Conservation (phyloP, 2,329 filamentous ascomycete genomes). For the Ophiosphaerella herpotricha region DNA sequence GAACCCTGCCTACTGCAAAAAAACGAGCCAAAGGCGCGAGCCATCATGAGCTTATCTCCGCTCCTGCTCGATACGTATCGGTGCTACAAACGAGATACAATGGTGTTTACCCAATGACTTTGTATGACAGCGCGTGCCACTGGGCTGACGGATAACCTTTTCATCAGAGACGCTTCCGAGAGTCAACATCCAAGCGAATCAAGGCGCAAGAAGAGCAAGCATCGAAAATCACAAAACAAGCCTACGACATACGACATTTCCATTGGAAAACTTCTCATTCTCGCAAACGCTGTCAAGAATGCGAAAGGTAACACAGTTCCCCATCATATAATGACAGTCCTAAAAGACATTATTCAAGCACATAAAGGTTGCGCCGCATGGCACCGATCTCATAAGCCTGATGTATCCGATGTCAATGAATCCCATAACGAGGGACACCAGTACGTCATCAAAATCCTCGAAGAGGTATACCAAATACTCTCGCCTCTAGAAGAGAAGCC, state of each 20-base stretch:
- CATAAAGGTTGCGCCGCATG: slow-evolving; percentile 6
- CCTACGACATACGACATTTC: neutral
- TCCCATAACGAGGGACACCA: slow-evolving; percentile 1
- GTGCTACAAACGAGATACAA: neutral
- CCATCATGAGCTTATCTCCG: neutral
- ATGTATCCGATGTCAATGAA: neutral
- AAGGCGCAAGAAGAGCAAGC: neutral
- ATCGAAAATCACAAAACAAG: slow-evolving; percentile 1
- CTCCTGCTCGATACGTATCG: neutral
- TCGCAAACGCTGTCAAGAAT: slow-evolving; percentile 5
- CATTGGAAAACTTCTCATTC: neutral
- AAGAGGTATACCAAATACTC: neutral
- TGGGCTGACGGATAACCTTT: neutral
- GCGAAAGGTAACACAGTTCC: neutral
- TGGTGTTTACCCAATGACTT: slow-evolving; percentile 1
- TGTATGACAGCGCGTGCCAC: neutral
- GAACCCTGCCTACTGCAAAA: too few relatives aligned
- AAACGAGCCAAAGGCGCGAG: neutral
- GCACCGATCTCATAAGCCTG: neutral
- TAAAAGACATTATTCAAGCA: slow-evolving; percentile 4
- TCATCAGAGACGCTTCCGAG: neutral
- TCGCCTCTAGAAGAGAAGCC: neutral
- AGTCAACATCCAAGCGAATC: neutral
- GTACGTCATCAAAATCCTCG: slow-evolving; percentile 5
- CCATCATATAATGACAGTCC: neutral